Base-by-base conservation (phyloP, 768 basidiomycete genomes). In the Tylopilus subfusipes region DNA sequence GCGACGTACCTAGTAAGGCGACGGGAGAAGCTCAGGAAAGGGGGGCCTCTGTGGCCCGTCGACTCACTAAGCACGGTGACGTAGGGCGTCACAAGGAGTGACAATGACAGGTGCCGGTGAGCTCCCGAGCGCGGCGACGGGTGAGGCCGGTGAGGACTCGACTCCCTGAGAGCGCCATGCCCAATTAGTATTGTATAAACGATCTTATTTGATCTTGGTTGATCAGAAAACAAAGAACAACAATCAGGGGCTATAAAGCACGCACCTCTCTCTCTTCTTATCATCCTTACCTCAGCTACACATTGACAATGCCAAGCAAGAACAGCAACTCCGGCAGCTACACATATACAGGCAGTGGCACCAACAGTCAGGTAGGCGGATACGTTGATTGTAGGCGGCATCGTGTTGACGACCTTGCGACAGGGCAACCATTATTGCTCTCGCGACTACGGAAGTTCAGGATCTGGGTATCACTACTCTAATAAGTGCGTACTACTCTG, bases 341-440 rank as follows among this genome's bases (percentile, higher is more conserved):
- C 63, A 66, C 65, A 31, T 76, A 77, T 58, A 79, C 73, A 9
- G 72, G 79, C 13, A 72, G 68, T 52, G 81, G 83, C 14, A 81
- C 77, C 40, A 85, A 85, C 67, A 68, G 62, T 51, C 74, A 79
- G 69, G 83, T 80, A 49, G n/a, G 72, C 54, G 18, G 21, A 53
- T 42, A 10, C 4, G 12, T 18, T 18, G 2, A 51, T 38, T 43
- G 21, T 45, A 9, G 19, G 5, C 16, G 8, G 8, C 21, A 0
- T 14, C 7, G 11, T 11, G 18, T 22, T 18, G 39, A 52, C 11
- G 13, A n/a, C 22, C 19, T 30, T n/a, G 9, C 25, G 14, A 34
- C 51, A 84, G 82, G 84, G 83, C 2, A 86, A 85, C 62, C 81
- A 83, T 60, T 84, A 80, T 61, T 83, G 81, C 67, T 66, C 73